These are phyloP conservation scores for Cutaneotrichosporon mucoides DNA, from an alignment of 1,284 basidiomycete genomes.

Conservation along the genomic window DNA sequence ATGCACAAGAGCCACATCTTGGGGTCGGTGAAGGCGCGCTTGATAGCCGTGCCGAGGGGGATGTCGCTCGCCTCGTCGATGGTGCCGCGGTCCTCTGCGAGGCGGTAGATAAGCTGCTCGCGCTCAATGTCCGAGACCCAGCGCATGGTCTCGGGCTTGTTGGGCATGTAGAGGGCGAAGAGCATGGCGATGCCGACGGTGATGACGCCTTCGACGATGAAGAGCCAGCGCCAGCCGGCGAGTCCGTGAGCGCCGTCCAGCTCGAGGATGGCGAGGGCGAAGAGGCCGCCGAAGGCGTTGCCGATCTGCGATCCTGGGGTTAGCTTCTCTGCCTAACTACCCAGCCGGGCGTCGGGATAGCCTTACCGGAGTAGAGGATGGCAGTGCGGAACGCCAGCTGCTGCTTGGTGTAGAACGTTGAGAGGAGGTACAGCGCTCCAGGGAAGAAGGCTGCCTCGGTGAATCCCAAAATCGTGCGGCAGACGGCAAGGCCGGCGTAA, in stretches of 20 bases:
- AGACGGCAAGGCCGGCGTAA: constrained; percentile 23
- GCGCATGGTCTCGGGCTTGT: constrained; percentile 32
- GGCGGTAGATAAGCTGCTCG: constrained; percentile 36
- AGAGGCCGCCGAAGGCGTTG: constrained; percentile 40
- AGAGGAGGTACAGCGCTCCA: constrained; percentile 34
- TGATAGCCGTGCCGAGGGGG: constrained; percentile 24
- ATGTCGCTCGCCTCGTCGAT: constrained; percentile 33
- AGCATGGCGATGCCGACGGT: constrained; percentile 35
- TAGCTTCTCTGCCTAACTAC: too few relatives aligned
- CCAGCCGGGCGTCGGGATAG: too few relatives aligned
- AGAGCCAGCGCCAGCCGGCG: constrained; percentile 39
- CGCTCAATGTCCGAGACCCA: constrained; percentile 34
- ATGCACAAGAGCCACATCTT: constrained; percentile 40
- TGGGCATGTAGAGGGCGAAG: constrained; percentile 39
- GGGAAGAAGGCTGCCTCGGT: constrained; percentile 43
- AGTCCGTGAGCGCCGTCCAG: constrained; percentile 35
- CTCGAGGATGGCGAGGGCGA: constrained; percentile 27
- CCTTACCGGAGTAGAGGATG: constrained; percentile 35
- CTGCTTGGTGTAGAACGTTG: constrained; percentile 40
- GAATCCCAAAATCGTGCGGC: constrained; percentile 29
- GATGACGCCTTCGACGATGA: constrained; percentile 31
- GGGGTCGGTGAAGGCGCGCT: constrained; percentile 33
- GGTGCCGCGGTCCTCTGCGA: constrained; percentile 36
- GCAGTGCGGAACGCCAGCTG: constrained; percentile 36
- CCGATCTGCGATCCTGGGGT: constrained; percentile 43